Evolutionary conservation across 2,329 filamentous ascomycete species (phyloP), one percentile per base, ranked within the genome.

Genomic region (Dothideomycetidae sp.): DNA sequence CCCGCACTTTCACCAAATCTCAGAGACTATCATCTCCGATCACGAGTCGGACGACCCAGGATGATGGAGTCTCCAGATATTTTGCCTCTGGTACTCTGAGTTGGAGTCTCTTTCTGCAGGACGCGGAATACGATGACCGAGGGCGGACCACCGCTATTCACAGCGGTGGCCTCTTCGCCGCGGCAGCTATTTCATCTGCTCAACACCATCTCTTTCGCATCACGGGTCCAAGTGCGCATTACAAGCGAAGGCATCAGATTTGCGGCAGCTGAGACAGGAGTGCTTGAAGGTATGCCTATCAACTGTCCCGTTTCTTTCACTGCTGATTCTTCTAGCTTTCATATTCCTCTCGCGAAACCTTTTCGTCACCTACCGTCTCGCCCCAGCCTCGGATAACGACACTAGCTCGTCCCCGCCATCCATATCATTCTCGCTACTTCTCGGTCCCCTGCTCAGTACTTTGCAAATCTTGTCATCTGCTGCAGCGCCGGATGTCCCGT

Each of bases 281-380:
- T 88, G 15, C 86, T 96, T 73, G 86, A 96, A 73, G 85, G 81
- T 81, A 63, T 10, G 26, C n/a, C 9, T 5, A 5, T 23, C 47
- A 11, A 14, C 30, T 15, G 10, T 26, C 5, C n/a, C 4, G 7
- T 11, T 32, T 39, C 4, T 7, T 39, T 37, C 35, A 26, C 12
- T 5, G 12, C 44, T 33, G 39, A 42, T 18, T 13, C 12, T 34
- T 29, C 36, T 40, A 78, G 75, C 78, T 33, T 72, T 81, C 46
- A 82, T 81, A 13, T 92, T 93, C 55, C 74, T 96, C 40, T 82
- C 93, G 57, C 88, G 82, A 54, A 71, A 72, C 29, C 75, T 98
- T 39, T 98, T 98, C 61, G 85, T 82, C 30, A 80, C 78, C 12
- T 98, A 86, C 57, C 73, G 67, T 13, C 80, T 84, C 56, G 77